Percentiles rank a stretch among this genome's conserved stretches.
Conservation (phyloP, 2,329 filamentous ascomycete genomes). For the Pseudogymnoascus sp. region DNA sequence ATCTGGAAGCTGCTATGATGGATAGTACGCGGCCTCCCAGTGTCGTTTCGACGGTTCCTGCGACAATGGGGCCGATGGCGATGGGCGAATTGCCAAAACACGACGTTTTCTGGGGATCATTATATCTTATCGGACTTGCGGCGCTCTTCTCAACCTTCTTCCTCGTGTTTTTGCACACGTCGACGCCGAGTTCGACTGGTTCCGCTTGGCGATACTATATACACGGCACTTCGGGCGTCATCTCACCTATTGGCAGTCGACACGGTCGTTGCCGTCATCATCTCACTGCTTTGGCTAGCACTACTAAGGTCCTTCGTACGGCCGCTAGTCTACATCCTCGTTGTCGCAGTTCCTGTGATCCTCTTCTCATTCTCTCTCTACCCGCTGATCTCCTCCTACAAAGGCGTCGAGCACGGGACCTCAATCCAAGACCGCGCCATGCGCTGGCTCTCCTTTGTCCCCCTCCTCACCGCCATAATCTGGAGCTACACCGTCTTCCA, state of each 20-base stretch:
- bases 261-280: constrained; percentile 80
- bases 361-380: constrained; percentile 88
- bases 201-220: constrained; percentile 86
- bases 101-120: constrained; percentile 85
- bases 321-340: constrained; percentile 70
- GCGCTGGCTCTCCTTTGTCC: constrained; percentile 78
- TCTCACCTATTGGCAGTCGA: constrained; percentile 87
- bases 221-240: constrained; percentile 77
- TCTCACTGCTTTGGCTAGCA: constrained; percentile 86
- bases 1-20: constrained; percentile 19
- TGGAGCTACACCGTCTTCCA: constrained; percentile 82
- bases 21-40: constrained; percentile 23
- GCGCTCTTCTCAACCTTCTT: constrained; percentile 83
- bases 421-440: constrained; percentile 82
- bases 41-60: constrained; percentile 41
- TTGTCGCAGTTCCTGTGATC: constrained; percentile 79
- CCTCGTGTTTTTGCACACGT: constrained; percentile 83
- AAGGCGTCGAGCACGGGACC: constrained; percentile 65
- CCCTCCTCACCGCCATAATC: constrained; percentile 62
- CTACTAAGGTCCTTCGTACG: constrained; percentile 81
- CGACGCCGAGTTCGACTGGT: constrained; percentile 59
- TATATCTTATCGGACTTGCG: constrained; percentile 79
- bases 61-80: constrained; percentile 46
- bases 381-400: constrained; percentile 82
- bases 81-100: constrained; percentile 69